Evolutionary conservation across 768 basidiomycete genomes (phyloP).

Genomic region (Sarcodon sp.): DNA sequence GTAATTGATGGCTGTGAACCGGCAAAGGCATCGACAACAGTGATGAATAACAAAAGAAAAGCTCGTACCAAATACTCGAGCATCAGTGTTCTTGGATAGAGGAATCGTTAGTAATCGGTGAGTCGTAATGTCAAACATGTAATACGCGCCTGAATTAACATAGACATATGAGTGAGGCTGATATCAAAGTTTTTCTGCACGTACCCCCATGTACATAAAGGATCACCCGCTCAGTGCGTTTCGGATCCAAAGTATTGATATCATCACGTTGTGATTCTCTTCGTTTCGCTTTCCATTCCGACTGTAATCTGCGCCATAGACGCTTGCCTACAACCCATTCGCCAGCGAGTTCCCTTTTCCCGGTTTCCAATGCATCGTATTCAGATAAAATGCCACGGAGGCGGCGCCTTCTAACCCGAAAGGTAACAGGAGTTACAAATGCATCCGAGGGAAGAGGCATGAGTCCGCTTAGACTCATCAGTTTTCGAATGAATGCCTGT

Average conservation of each 20-base stretch:
- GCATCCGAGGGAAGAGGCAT: constrained; percentile 87
- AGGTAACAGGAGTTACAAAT: constrained; percentile 89
- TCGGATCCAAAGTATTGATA: constrained; percentile 13
- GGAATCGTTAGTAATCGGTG: constrained; percentile 87
- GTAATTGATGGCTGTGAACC: constrained; percentile 71
- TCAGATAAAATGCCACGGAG: constrained; percentile 72
- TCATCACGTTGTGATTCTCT: constrained; percentile 1
- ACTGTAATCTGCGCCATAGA: constrained; percentile 79
- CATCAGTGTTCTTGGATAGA: constrained; percentile 76
- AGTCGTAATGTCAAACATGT: constrained; percentile 80
- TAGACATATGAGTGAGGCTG: not conserved
- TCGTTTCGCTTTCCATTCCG: constrained; percentile 50
- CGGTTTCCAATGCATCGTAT: constrained; percentile 65
- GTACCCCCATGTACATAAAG: constrained; percentile 88
- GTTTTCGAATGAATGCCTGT: constrained; percentile 35
- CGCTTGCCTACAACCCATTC: constrained; percentile 97
- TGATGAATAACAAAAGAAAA: not conserved
- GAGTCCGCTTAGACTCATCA: constrained; percentile 72
- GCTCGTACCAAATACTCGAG: constrained; percentile 65
- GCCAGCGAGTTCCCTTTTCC: constrained; percentile 70
- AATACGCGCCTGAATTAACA: constrained; percentile 68
- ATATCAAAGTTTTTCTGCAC: not conserved
- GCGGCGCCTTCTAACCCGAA: constrained; percentile 58
- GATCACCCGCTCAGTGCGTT: constrained; percentile 67
- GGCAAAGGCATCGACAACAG: not conserved